Percentiles rank a stretch among this genome's conserved stretches.
phyloP scores from a whole-genome alignment of 768 basidiomycete genomes.

The Boletus sp. region DNA sequence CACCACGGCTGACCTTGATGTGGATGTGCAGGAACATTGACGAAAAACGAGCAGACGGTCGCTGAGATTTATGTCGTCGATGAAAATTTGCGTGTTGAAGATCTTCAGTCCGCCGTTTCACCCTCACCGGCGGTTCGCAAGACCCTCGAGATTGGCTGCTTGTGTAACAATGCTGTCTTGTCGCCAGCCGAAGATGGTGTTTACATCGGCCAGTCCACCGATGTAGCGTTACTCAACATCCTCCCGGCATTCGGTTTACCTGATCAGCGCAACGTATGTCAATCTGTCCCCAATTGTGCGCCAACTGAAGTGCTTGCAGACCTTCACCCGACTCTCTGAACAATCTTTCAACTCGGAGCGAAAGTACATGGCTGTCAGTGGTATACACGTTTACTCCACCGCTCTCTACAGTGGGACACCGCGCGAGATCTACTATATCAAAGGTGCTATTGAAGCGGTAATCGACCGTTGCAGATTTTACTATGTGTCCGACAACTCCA shows the following conservation, averaged over 20 bases:
- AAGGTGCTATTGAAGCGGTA: conserved; percentile 88
- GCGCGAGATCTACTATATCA: conserved; percentile 84
- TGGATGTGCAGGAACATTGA: conserved; percentile 65
- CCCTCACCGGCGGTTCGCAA: conserved; percentile 68
- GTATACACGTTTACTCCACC: conserved; percentile 46
- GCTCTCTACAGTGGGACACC: conserved; percentile 31
- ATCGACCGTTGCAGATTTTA: conserved; percentile 85
- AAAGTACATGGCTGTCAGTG: conserved; percentile 91
- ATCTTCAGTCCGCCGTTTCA: conserved; percentile 38
- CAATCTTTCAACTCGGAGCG: conserved; percentile 90
- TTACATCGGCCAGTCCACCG: conserved; percentile 86
- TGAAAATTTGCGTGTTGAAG: conserved; percentile 66
- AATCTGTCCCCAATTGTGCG: not conserved
- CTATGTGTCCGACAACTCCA: conserved; percentile 86
- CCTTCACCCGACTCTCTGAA: conserved; percentile 71
- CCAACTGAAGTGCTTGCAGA: conserved; percentile 34
- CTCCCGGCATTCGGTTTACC: conserved; percentile 60
- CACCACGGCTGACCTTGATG: not conserved
- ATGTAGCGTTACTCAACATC: conserved; percentile 86
- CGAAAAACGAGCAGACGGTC: conserved; percentile 95
- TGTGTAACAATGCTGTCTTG: conserved; percentile 86
- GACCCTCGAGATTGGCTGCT: conserved; percentile 74
- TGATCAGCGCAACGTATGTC: conserved; percentile 68
- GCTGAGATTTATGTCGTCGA: conserved; percentile 86
- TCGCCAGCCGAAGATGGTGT: conserved; percentile 63